These are phyloP conservation scores for Fusarium proliferatum DNA, from an alignment of 2,329 filamentous ascomycete species.

Conservation along the genomic window DNA sequence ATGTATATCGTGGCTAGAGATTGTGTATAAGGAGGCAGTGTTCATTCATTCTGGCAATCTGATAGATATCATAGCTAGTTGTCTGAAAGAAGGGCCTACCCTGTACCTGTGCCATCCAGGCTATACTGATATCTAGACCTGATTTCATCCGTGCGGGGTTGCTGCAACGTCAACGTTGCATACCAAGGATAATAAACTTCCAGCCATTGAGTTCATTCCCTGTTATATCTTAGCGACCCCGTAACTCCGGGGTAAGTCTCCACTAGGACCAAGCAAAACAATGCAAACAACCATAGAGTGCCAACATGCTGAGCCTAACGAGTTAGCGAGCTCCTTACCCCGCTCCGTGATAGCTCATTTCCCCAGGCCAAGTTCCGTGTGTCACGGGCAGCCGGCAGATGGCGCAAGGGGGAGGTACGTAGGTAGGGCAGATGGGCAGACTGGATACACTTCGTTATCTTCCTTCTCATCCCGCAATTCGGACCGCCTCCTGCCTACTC, in stretches of 20 bases:
- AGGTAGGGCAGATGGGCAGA: not conserved
- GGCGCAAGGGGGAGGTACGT: not conserved
- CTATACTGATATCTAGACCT: not conserved
- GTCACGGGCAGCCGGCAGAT: not conserved
- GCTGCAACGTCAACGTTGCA: not conserved
- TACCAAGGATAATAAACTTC: not conserved
- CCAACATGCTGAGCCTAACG: not conserved
- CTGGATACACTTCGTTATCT: not conserved
- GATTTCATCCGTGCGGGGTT: not conserved
- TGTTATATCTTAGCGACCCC: not conserved
- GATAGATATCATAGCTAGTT: not conserved
- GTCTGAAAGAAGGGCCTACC: fast-evolving
- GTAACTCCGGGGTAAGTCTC: not conserved
- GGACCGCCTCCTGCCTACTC: not conserved
- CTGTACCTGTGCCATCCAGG: not conserved
- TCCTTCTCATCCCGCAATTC: not conserved
- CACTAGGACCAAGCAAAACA: not conserved
- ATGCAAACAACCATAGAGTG: not conserved
- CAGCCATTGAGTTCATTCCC: not conserved
- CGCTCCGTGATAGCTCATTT: not conserved
- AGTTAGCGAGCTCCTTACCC: not conserved
- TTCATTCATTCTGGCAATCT: not conserved
- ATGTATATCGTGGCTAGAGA: too few relatives aligned
- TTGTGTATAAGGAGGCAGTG: fast-evolving
- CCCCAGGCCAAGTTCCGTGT: not conserved